Evolutionary conservation across 108 stramenopile genomes (phyloP).

Genomic region (Pseudonitzschia multiseries): DNA sequence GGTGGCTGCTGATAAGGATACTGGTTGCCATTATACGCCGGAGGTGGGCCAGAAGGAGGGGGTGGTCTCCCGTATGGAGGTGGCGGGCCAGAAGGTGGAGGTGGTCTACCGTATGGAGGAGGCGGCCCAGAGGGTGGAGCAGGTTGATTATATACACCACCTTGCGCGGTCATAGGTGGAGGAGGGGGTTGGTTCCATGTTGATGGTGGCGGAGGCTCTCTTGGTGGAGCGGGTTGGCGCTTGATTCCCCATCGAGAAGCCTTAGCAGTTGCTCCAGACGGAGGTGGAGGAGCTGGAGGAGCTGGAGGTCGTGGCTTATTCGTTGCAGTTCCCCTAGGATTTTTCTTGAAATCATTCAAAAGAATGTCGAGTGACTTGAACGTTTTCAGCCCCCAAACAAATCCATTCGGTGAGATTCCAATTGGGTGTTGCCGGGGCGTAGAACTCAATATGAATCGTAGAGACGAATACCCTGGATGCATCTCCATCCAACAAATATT

Average conservation of each 20-base stretch:
- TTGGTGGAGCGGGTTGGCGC: conserved; percentile 28
- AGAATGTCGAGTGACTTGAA: conserved; percentile 66
- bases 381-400: conserved; percentile 62
- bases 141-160: conserved; percentile 15
- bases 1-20: conserved; percentile 6
- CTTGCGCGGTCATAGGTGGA: conserved; percentile 24
- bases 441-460: conserved; percentile 67
- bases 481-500: conserved; percentile 84
- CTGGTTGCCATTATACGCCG: not conserved
- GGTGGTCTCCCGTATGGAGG: conserved; percentile 30
- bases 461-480: conserved; percentile 79
- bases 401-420: conserved; percentile 81
- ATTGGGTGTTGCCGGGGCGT: conserved; percentile 69
- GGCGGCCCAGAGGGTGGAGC: conserved; percentile 42
- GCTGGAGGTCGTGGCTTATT: conserved; percentile 23
- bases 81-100: conserved; percentile 25
- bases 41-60: conserved; percentile 18
- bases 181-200: conserved; percentile 36
- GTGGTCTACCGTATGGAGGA: conserved; percentile 23
- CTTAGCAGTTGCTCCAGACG: conserved; percentile 26
- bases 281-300: not conserved
- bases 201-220: conserved; percentile 28
- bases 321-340: conserved; percentile 58
- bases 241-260: conserved; percentile 33
- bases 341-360: conserved; percentile 85